Percentiles rank a stretch among this genome's conserved stretches.
These are phyloP conservation scores for Lipomyces yamanashiensis DNA, from an alignment of 805 yeast genomes.

Conservation along the genomic window DNA sequence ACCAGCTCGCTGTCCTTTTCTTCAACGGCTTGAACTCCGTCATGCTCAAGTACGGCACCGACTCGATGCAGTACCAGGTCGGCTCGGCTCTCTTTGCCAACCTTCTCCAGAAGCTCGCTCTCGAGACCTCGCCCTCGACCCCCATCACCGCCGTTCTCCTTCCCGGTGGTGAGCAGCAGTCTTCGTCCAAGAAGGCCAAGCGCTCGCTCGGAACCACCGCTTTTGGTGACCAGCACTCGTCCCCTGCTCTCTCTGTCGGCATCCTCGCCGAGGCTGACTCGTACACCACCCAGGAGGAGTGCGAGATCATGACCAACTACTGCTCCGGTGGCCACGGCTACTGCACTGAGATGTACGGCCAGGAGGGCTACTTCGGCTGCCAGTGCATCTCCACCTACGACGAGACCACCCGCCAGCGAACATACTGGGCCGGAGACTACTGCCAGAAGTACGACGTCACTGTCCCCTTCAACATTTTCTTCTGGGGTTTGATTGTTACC, in stretches of 20 bases:
- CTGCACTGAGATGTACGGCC: slow-evolving; percentile 42
- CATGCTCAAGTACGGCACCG: slow-evolving; percentile 32
- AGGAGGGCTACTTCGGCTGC: slow-evolving; percentile 44
- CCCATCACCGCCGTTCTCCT: slow-evolving; percentile 36
- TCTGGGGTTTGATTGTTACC: slow-evolving; percentile 54
- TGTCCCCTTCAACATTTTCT: slow-evolving; percentile 65
- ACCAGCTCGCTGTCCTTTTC: slow-evolving; percentile 35
- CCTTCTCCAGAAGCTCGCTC: slow-evolving; percentile 34
- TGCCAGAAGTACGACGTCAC: slow-evolving; percentile 73
- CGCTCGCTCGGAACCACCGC: slow-evolving; percentile 27
- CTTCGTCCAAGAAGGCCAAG: slow-evolving; percentile 36
- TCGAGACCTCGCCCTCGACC: slow-evolving; percentile 34
- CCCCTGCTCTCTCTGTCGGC: slow-evolving; percentile 35
- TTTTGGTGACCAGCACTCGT: slow-evolving; percentile 36
- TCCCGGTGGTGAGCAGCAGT: slow-evolving; percentile 26
- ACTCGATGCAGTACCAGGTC: slow-evolving; percentile 33
- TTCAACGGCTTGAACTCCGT: slow-evolving; percentile 32
- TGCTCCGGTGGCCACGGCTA: slow-evolving; percentile 48
- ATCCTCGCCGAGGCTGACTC: slow-evolving; percentile 36
- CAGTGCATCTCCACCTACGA: slow-evolving; percentile 45
- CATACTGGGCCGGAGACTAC: slow-evolving; percentile 52
- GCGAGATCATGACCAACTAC: slow-evolving; percentile 43
- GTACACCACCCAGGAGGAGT: slow-evolving; percentile 42
- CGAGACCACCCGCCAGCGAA: slow-evolving; percentile 41
- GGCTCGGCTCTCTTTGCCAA: slow-evolving; percentile 33